Evolutionary conservation across 169 alveolate species (phyloP), one percentile per base, ranked within the genome.

Genomic region (Neospora caninum): DNA sequence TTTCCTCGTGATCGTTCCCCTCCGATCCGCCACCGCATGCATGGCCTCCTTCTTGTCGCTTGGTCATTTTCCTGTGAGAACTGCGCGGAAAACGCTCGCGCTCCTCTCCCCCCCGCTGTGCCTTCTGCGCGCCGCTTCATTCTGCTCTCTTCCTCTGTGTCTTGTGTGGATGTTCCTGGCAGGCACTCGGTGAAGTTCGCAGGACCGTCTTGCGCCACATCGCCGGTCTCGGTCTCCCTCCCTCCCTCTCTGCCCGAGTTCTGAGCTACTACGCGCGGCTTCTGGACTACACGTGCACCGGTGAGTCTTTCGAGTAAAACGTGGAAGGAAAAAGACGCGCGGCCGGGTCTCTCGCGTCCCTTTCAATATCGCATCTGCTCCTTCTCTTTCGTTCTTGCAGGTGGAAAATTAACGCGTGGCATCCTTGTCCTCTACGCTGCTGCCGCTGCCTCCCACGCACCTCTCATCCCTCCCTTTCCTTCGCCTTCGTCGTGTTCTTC

Each of bases 391-490:
- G 41, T 43, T 22, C 49, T 67, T 92, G 89, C 95, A 87, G 96
- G 96, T 34, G 96, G 96, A 22, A 95, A 95, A 92, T 31, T 95
- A 84, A 92, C 94, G 25, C 86, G 96, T 10, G 96, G 96, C 38
- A 38, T 93, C 69, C 88, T 94, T 67, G 94, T 93, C 39, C 91
- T 95, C 45, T 86, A 91, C 43, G 94, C 96, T 0, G 87, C 95
- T 53, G 88, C 64, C 42, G 94, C 94, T 31, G 91, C 94, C 29
- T 69, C 45, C 36, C 70, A 53, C 36, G 54, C 88, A 22, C 64
- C 45, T 4, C 41, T 88, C 27, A 29, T n/a, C 22, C 92, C 84
- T 34, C 86, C 58, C 20, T 13, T 13, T 41, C 20, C 73, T 27
- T 16, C 39, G 49, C 31, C 86, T 20, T n/a, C n/a, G n/a, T n/a